Base-by-base conservation (phyloP, 768 basidiomycete genomes). In the Tricholoma matsutake region DNA sequence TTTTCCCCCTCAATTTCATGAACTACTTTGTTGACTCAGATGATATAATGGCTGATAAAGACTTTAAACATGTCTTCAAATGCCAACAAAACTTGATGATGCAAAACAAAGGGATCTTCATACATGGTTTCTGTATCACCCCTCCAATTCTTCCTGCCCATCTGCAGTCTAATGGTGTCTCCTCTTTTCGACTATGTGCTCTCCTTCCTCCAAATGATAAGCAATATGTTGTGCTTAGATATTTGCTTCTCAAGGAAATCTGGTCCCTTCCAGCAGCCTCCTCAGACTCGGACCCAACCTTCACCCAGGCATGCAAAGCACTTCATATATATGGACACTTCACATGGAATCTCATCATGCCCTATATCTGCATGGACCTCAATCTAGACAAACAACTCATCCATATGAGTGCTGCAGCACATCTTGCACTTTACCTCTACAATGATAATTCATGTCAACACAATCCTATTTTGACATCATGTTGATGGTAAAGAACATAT, bases 401-500 rank as follows among this genome's bases (percentile, higher is more conserved):
- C 1, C 70, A 73, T 51, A 65, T 79, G 2, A 75, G 74, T 54
- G 59, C 74, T 0, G 76, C 75, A 2, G 66, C 73, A 0, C 74
- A 76, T 57, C 63, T 78, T 5, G 54, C 63, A 0, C 47, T 74
- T 4, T 43, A 54, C 3, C 28, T 54, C 20, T 32, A 54, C 53
- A 32, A 18, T 7, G n/a, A 54, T 32, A 35, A 28, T 54, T 54
- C 28, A 25, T 53, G 14, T 22, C 25, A 6, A 20, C 51, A 53
- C 64, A 65, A 6, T 66, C 72, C 0, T 78, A 68, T 56, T n/a
- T 61, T 2, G 73, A 79, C 61, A 62, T 77, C 43, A 68, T 71
- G 67, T 59, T 74, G 4, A 76, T 76, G 73, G 67, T 78, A 57
- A 79, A 77, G 65, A 78, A 78, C 59, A 69, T 60, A 0, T 76